These are phyloP conservation scores for Amborella trichopoda DNA, from an alignment of 164 flowering plant genomes.

Conservation along the genomic window DNA sequence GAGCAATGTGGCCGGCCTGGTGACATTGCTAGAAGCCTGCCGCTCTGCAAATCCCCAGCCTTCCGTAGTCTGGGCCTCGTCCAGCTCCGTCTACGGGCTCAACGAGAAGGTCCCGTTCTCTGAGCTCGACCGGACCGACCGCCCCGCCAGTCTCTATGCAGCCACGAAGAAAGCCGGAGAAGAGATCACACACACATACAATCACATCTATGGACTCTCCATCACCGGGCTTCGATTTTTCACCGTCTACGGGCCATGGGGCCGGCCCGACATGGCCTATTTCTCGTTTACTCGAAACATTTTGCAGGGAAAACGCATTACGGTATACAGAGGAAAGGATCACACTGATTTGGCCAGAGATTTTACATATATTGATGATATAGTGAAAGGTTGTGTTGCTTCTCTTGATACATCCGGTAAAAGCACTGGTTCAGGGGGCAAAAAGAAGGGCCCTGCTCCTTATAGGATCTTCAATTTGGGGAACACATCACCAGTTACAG, in stretches of 20 bases:
- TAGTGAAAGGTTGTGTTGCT: conserved; percentile 12
- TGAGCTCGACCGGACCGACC: conserved; percentile 13
- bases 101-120: conserved; percentile 15
- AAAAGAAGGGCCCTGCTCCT: conserved; percentile 12
- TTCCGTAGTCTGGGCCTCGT: conserved; percentile 15
- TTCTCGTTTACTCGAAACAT: conserved; percentile 15
- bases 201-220: conserved; percentile 15
- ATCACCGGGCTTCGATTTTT: conserved; percentile 13
- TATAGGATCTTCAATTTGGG: conserved; percentile 14
- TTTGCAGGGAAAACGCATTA: conserved; percentile 13
- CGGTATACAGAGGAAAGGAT: conserved; percentile 10
- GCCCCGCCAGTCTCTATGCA: conserved; percentile 11
- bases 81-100: conserved; percentile 16
- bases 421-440: conserved; percentile 13
- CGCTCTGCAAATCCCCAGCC: conserved; percentile 12
- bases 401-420: conserved; percentile 13
- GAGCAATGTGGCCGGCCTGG: conserved; percentile 15
- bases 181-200: conserved; percentile 18
- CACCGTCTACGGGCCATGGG: conserved; percentile 18
- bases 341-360: conserved; percentile 12
- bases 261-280: conserved; percentile 16
- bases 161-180: conserved; percentile 17
- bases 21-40: conserved; percentile 10
- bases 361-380: conserved; percentile 13
- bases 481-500: conserved; percentile 15